These are phyloP conservation scores for Silene vulgaris DNA, from an alignment of 179 eudicot species.

Conservation along the genomic window DNA sequence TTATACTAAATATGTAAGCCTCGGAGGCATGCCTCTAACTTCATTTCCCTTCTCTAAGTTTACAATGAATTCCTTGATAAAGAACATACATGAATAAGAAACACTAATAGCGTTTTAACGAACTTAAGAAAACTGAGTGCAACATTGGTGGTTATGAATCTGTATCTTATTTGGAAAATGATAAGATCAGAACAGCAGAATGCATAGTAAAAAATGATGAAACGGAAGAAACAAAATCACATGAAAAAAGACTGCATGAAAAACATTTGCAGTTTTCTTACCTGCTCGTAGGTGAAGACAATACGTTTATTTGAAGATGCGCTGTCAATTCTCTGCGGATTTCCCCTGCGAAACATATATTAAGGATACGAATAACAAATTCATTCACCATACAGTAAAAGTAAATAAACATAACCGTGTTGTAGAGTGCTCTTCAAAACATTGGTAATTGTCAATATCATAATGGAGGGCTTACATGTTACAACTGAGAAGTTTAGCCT, in stretches of 20 bases:
- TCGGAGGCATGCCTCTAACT: neutral
- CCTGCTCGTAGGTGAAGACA: slow-evolving; percentile 96
- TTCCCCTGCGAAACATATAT: slow-evolving; percentile 51
- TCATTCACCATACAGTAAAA: neutral
- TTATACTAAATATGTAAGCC: neutral
- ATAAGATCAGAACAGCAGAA: neutral
- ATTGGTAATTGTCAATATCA: neutral
- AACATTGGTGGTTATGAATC: neutral
- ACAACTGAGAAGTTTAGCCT: neutral
- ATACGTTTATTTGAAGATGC: slow-evolving; percentile 79
- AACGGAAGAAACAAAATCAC: neutral
- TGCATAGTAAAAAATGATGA: neutral
- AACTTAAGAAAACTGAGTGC: slow-evolving; percentile 5
- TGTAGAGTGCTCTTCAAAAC: slow-evolving; percentile 4
- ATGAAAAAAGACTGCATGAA: neutral
- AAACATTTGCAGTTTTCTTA: slow-evolving; percentile 21
- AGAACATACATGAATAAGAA: neutral
- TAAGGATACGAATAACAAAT: slow-evolving; percentile 14
- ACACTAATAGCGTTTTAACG: neutral
- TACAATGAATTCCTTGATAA: neutral
- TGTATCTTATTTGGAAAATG: neutral
- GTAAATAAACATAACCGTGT: neutral
- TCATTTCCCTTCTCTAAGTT: neutral
- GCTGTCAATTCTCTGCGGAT: slow-evolving; percentile 90
- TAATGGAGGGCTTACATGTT: neutral